phyloP scores from a whole-genome alignment of 176 grass and related monocot genomes.

The Cenchrus purpureus region DNA sequence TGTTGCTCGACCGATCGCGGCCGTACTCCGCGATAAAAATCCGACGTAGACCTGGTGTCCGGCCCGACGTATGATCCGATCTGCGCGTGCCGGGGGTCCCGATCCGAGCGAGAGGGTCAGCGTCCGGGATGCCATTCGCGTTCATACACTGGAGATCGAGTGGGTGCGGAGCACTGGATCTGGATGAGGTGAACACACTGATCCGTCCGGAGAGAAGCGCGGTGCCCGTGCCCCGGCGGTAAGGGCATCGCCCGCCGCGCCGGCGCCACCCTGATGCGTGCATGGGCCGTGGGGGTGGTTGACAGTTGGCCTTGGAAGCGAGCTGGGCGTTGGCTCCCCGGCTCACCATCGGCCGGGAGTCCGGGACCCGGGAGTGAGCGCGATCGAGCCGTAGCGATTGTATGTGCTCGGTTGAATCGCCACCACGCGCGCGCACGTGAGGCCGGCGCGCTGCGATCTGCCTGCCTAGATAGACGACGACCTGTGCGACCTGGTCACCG shows the following conservation, averaged over 20 bases:
- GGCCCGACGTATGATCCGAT: neutral
- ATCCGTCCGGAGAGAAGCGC: too few species aligned
- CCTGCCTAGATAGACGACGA: neutral
- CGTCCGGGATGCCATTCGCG: neutral
- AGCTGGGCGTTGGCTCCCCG: too few species aligned
- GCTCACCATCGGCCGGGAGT: too few species aligned
- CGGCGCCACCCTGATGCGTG: neutral
- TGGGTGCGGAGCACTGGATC: neutral
- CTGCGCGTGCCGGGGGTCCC: neutral
- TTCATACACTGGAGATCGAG: neutral
- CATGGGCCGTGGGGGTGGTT: too few species aligned
- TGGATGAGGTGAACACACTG: neutral
- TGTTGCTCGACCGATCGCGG: neutral
- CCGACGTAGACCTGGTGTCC: neutral
- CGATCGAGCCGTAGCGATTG: too few species aligned
- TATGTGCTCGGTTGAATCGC: too few species aligned
- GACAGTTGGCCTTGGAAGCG: too few species aligned
- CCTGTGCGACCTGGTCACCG: neutral
- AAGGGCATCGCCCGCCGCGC: neutral
- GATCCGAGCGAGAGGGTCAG: conserved; percentile 16
- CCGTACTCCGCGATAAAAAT: neutral
- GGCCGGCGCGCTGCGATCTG: neutral
- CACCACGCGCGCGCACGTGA: neutral
- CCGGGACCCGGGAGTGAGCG: too few species aligned
- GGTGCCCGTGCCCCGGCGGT: conserved; percentile 28